Base-by-base conservation (phyloP, 352 stramenopile species). In the Globisporangium okanoganense region DNA sequence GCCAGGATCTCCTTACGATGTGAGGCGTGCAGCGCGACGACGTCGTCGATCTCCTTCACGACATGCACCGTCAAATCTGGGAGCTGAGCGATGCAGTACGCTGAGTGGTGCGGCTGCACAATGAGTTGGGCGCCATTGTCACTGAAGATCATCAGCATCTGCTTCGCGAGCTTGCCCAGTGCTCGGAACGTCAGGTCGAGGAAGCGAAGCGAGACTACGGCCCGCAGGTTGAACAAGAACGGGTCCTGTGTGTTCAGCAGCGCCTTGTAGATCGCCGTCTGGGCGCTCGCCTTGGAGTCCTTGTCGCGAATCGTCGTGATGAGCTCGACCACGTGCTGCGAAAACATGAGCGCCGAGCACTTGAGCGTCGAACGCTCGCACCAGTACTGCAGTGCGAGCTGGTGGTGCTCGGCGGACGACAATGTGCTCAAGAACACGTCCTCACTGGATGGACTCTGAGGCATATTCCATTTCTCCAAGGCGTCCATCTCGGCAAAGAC, bases 261-360 rank as follows among this genome's bases (percentile, higher is more conserved):
- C 10, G 79, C 78, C 3, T 71, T 63, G 1, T 72, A 71, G 50
- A 87, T 87, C 13, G 68, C 67, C 31, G 70, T 55, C 45, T 88
- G 70, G 2, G 79, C 79, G 43, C 54, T 71, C 9, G 74, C 60
- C 49, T 92, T 92, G 14, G 75, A 77, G 27, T 77, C 67, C 58
- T 89, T 89, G 60, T 92, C 79, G 36, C 82, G 79, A 31, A 82
- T 85, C 13, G 77, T 88, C 6, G 82, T 89, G 41, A 92, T 71
- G 1, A 84, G 65, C 44, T 92, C 76, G 24, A 88, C 73, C 3
- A 85, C 68, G 56, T 92, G 82, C 63, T 92, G 82, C 22, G 82
- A 70, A 60, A 89, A 86, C 76, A 92, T 85, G 50, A 89, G 65
- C 20, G 82, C 71, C 25, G 82, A 69, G 52, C 79, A 88, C 20